Evolutionary conservation across 129 eudicot species (phyloP).

Genomic region (Flaveria sonorensis): DNA sequence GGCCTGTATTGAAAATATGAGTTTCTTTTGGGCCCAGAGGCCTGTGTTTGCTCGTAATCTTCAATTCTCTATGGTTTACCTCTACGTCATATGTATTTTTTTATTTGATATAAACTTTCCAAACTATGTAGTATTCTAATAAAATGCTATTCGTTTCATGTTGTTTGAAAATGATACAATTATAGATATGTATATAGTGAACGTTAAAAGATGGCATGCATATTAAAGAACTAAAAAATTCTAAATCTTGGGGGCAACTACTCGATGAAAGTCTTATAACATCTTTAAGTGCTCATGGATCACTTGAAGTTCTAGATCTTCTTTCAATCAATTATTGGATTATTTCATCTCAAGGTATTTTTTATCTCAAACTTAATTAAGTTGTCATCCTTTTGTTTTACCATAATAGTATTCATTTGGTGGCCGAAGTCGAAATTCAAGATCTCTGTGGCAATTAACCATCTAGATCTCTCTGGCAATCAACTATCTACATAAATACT

Average conservation of each 20-base stretch:
- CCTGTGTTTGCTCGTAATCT: no score
- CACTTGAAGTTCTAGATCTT: background rate
- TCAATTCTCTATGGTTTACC: no score
- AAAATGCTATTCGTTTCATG: background rate
- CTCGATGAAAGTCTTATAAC: conserved; percentile 16
- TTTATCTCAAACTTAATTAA: background rate
- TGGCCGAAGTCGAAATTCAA: no score
- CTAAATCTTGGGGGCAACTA: background rate
- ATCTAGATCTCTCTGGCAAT: no score
- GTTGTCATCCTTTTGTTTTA: background rate
- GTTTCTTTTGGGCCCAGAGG: no score
- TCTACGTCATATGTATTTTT: no score
- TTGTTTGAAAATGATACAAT: no score
- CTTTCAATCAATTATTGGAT: background rate
- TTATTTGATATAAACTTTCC: background rate
- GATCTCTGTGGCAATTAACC: no score
- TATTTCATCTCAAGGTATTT: background rate
- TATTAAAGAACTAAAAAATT: conserved; percentile 17
- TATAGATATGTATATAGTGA: no score
- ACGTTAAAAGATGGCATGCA: background rate
- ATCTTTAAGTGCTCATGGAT: conserved; percentile 10
- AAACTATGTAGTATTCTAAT: no score
- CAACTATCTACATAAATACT: no score
- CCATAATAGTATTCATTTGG: background rate
- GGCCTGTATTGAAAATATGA: no score